Percentiles rank a stretch among this genome's conserved stretches.
Evolutionary conservation across 2,329 filamentous ascomycete genomes (phyloP).

Genomic region (Hymenotorrendiella dingleyae): DNA sequence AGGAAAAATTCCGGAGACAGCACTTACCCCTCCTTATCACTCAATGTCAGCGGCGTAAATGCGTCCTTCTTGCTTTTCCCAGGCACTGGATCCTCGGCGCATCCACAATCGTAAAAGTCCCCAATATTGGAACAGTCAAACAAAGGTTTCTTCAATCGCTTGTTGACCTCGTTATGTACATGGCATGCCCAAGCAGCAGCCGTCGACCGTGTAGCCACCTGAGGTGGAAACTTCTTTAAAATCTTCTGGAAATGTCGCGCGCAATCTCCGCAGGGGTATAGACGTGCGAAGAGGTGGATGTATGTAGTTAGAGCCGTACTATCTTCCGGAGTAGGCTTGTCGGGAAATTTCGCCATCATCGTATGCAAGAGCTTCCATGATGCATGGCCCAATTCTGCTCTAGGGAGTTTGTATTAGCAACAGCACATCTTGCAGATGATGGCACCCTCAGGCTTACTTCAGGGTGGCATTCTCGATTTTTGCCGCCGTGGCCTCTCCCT

Average conservation of each 20-base stretch:
- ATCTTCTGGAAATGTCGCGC: constrained; percentile 61
- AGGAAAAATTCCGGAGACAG: too few relatives aligned
- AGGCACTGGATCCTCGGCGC: constrained; percentile 53
- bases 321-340: constrained; percentile 57
- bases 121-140: constrained; percentile 65
- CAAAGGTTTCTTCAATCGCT: constrained; percentile 51
- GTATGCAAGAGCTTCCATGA: constrained; percentile 68
- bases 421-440: neutral
- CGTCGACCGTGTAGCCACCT: constrained; percentile 56
- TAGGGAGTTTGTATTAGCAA: constrained; percentile 16
- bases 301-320: constrained; percentile 57
- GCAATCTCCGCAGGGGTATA: constrained; percentile 67
- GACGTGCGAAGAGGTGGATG: constrained; percentile 59
- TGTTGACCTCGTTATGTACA: constrained; percentile 63
- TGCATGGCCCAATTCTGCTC: constrained; percentile 56
- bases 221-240: constrained; percentile 56
- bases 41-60: constrained; percentile 29
- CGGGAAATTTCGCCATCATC: constrained; percentile 64
- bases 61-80: constrained; percentile 26
- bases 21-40: constrained; percentile 27
- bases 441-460: constrained; percentile 50
- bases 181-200: constrained; percentile 64
- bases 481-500: constrained; percentile 68
- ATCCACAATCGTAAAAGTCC: constrained; percentile 68
- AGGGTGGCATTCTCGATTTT: constrained; percentile 78